Percentiles rank a stretch among this genome's conserved stretches.
Evolutionary conservation across 208 protist species (phyloP).

Genomic region (Leishmania aethiopica): DNA sequence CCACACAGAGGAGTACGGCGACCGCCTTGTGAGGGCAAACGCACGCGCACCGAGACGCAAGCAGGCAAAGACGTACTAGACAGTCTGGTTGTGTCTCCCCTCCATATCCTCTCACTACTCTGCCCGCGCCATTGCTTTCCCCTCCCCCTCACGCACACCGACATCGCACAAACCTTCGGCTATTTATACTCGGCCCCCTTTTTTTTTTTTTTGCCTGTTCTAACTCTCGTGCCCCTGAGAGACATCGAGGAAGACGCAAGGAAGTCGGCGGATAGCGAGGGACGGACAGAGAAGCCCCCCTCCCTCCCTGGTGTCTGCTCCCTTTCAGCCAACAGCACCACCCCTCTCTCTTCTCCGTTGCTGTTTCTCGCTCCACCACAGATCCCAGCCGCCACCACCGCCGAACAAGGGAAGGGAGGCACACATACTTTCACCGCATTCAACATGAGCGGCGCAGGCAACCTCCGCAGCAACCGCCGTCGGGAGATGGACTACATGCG

Average conservation of each 20-base stretch:
- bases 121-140: not conserved
- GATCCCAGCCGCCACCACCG: not conserved
- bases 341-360: not conserved
- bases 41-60: not conserved
- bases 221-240: not conserved
- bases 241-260: not conserved
- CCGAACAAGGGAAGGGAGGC: not conserved
- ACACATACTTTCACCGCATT: not conserved
- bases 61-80: not conserved
- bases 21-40: not conserved
- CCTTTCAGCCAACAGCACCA: not conserved
- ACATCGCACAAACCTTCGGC: not conserved
- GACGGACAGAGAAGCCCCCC: not conserved
- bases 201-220: not conserved
- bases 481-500: conserved; percentile 97
- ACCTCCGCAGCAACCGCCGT: conserved; percentile 57
- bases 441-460: conserved; percentile 20
- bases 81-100: not conserved
- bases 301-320: not conserved
- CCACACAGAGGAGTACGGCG: not conserved
- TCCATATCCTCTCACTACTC: not conserved
- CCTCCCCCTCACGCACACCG: not conserved
- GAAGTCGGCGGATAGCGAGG: not conserved
- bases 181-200: not conserved
- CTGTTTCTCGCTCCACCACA: not conserved